Base-by-base conservation (phyloP, 192 early-diverging fungal genomes). In the Chytriomyces hyalinus region DNA sequence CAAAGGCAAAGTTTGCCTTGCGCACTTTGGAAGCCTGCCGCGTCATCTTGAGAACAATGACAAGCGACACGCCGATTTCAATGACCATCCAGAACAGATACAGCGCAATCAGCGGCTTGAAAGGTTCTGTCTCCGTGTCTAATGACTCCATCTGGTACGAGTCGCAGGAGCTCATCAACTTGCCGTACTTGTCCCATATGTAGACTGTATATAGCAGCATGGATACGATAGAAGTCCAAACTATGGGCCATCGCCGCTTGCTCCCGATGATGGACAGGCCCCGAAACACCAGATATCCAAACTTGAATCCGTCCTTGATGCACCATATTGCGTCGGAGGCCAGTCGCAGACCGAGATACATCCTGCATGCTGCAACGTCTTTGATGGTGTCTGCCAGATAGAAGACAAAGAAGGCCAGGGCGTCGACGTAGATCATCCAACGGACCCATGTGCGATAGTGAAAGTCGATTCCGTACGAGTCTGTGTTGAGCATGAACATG, bases 401-500 rank as follows among this genome's bases (percentile, higher is more conserved):
- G 4, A 48, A 61, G 36, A 75, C 61, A 26, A 65, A 73, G 46
- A 78, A 78, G 22, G 71, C 70, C 51, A 79, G 72, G 15, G 70
- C 78, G 26, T 79, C 78, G 17, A 79, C 61, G 47, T 79, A 79
- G 59, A 79, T 71, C 78, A 79, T 79, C 28, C 26, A 24, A 3
- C 78, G 78, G 20, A 79, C 78, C 64, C 64, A 79, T 17, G 57
- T 53, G 24, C 67, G 65, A 10, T 70, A 72, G 48, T 73, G 48
- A n/a, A 50, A n/a, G 59, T 61, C 70, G 22, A 79, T 26, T 26
- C 65, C 74, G 72, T 66, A 79, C 24, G 73, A 75, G 62, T 65
- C 73, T 43, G 73, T 75, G 36, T 75, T 22, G 4, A 75, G 62
- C 62, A 75, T 75, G 63, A 75, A 75, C 24, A 75, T 13, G 6